phyloP scores from a whole-genome alignment of 768 basidiomycete species.

The Tricholomella constricta region DNA sequence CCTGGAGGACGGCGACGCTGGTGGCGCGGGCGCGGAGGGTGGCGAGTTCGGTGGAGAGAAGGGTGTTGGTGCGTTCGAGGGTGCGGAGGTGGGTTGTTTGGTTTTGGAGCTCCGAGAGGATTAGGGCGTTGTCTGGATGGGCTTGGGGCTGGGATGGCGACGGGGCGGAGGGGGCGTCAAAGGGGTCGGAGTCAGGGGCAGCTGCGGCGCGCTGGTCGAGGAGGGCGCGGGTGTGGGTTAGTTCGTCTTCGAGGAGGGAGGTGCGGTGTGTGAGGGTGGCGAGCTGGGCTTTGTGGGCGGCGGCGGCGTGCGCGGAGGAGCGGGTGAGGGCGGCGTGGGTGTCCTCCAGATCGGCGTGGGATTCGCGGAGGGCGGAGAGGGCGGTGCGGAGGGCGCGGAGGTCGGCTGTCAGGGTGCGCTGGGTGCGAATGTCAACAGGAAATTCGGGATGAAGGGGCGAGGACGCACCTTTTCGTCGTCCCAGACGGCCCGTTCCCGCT shows the following conservation, averaged over 20 bases:
- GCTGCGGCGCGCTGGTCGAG: conserved; percentile 46
- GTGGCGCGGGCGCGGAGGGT: conserved; percentile 55
- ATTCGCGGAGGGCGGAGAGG: conserved; percentile 52
- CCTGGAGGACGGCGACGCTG: conserved; percentile 68
- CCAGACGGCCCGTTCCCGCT: conserved; percentile 49
- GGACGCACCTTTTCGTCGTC: conserved; percentile 66
- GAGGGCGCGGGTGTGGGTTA: conserved; percentile 45
- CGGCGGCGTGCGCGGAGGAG: conserved; percentile 48
- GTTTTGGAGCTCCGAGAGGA: conserved; percentile 52
- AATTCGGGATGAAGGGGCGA: too few relatives aligned
- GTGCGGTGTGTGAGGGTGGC: conserved; percentile 48
- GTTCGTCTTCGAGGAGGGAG: conserved; percentile 49
- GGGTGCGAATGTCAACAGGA: not conserved
- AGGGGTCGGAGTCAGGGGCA: too few relatives aligned
- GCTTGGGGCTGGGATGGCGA: conserved; percentile 13
- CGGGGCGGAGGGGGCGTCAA: too few relatives aligned
- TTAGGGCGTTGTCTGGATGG: too few relatives aligned
- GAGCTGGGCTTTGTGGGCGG: conserved; percentile 54
- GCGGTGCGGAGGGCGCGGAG: conserved; percentile 51
- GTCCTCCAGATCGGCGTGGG: conserved; percentile 64
- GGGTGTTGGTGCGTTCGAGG: conserved; percentile 61
- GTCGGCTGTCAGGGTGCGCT: conserved; percentile 39
- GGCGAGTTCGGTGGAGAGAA: conserved; percentile 53
- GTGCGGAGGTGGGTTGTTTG: conserved; percentile 62
- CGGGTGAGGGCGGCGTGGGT: conserved; percentile 49